Base-by-base conservation (phyloP, 2,329 filamentous ascomycete species). In the Tolypocladium guangdongense region DNA sequence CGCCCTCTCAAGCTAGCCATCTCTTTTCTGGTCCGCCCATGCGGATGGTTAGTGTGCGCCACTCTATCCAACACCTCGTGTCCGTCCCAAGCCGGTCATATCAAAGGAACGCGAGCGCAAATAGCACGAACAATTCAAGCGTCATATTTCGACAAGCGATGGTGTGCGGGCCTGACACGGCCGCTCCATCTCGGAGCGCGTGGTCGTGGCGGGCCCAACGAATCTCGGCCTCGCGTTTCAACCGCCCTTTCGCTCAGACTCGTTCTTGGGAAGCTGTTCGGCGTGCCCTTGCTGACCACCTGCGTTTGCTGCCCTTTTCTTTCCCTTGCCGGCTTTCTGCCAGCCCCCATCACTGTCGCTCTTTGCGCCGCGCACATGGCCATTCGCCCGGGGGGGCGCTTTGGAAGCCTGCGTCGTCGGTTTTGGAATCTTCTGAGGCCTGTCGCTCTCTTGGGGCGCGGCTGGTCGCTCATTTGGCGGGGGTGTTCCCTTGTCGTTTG, bases 181-280 rank as follows among this genome's bases (percentile, higher is more conserved):
- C 41, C 41, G 4, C 20, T 30, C 41, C 4, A 6, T 18, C 16
- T 30, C 16, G 7, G 6, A n/a, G 24, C 41, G n/a, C 7, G 11
- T 30, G 24, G 24, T n/a, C 24, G 16, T 24, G 4, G 24, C 41
- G 11, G 39, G 6, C 39, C 4, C 22, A 14, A 39, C n/a, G 18
- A 27, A 7, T 45, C 20, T 8, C 27, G 14, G 18, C 27, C 10
- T 18, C 4, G 32, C 11, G 11, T 7, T 45, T 78, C 72, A 85
- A 49, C 82, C 82, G 2, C 82, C 82, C 60, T 84, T 85, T 55
- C 82, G 77, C 55, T 85, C 82, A 2, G 76, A 77, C 14, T 79
- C 78, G 52, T 82, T 75, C 65, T 76, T 80, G 3, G 82, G 82
- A 22, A 70, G 70, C 63, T 75, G 74, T 64, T 86, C 82, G 55